Evolutionary conservation across 2,329 filamentous ascomycete genomes (phyloP), one percentile per base, ranked within the genome.

Genomic region (Diplodia seriata): DNA sequence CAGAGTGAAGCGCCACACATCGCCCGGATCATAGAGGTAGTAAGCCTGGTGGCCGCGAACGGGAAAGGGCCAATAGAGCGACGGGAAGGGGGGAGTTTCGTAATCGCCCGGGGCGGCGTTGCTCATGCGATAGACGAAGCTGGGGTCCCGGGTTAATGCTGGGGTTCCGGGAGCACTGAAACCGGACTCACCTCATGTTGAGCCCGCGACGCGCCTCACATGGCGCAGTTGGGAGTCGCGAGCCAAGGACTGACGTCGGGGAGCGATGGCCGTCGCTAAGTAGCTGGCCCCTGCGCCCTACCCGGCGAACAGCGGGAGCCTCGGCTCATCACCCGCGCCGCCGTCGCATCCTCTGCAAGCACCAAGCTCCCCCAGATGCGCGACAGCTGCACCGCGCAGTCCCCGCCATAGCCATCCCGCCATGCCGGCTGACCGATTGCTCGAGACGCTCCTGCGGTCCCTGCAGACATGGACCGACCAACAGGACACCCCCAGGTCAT

Each of bases 1-100:
- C 18, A 95, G 81, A 1, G 93, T 97, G 78, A 95, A 97, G 71
- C 90, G 90, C 90, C 92, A 94, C 67, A 96, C 91, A 75, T 97
- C 92, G 69, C 80, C 77, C 2, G 92, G 84, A 74, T 90, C 85
- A 82, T 92, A 94, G 72, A 97, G 88, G 73, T 89, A 90, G 70
- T 81, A 80, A 40, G 84, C 80, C 47, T 87, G 86, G 69, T 85
- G 85, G 54, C 85, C 81, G 68, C 78, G 77, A 14, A 89, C 83
- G 29, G 85, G 84, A 55, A 89, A 81, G 40, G 90, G 89, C 86
- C 92, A 90, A 81, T 93, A 93, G 69, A 97, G 88, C 47, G 91
- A 92, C 1, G 93, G 93, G 76, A 96, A 97, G 4, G 82, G 77
- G 23, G 93, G 93, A 26, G 87, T 86, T 31, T 79, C 77, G 81